phyloP scores from a whole-genome alignment of 169 alveolate species.

The Babesia ovis region DNA sequence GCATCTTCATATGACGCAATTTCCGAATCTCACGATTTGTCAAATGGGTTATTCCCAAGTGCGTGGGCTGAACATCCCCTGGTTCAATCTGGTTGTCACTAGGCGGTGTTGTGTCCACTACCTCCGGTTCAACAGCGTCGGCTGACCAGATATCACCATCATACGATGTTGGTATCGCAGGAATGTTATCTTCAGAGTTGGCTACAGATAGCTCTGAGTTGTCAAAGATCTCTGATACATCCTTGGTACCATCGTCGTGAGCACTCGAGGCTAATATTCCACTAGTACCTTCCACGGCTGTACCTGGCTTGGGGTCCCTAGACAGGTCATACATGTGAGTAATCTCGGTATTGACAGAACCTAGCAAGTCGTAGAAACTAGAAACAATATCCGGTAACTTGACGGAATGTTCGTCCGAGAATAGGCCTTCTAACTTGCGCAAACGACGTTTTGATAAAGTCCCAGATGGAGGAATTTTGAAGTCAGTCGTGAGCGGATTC shows the following conservation, averaged over 20 bases:
- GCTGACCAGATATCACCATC: constrained; percentile 11
- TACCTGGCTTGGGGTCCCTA: background rate
- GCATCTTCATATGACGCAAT: background rate
- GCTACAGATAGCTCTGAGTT: background rate
- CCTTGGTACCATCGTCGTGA: background rate
- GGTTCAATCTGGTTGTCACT: background rate
- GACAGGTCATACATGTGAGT: background rate
- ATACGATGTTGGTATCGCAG: background rate
- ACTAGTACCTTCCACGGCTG: background rate
- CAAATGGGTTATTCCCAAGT: background rate
- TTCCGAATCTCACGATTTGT: background rate
- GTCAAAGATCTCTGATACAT: background rate
- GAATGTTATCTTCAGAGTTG: background rate
- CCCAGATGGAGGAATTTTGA: background rate
- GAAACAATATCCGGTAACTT: constrained; percentile 5
- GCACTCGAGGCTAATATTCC: background rate
- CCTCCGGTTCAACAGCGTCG: background rate
- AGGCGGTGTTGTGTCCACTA: background rate
- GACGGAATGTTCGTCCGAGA: constrained; percentile 1
- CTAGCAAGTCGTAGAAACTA: constrained; percentile 1
- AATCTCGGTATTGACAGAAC: background rate
- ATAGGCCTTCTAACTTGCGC: constrained; percentile 3
- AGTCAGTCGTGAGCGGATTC: too few species aligned
- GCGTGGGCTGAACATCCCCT: background rate
- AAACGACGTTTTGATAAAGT: constrained; percentile 4